Base-by-base conservation (phyloP, 805 yeast species). In the Saccharomycopsis fodiens region DNA sequence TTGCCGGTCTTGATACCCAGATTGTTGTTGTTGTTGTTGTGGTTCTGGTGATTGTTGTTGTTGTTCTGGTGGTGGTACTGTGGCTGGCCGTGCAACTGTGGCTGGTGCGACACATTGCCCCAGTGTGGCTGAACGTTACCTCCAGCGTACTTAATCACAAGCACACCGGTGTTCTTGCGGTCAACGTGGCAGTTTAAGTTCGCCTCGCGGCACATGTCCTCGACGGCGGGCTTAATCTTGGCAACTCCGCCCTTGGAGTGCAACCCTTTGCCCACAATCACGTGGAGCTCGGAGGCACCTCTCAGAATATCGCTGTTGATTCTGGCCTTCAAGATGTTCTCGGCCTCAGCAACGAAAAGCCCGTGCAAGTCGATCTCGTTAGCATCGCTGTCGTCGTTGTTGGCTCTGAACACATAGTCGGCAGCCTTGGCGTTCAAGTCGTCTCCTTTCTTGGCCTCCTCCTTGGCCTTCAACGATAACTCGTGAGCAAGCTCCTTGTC, bases 281-380 rank as follows among this genome's bases (percentile, higher is more conserved):
- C 93, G 52, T 78, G 76, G 37, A 91, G 65, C 41, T 73, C 76
- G 2, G 73, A 62, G 45, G 74, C 67, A 27, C 72, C 64, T 20
- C 76, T 66, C 32, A 58, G 58, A 13, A 77, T 70, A 44, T 80
- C 86, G 22, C 78, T 78, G n/a, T 72, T 70, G 41, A 91, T 73
- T 47, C 97, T 72, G 50, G 74, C 77, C 54, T 82, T 85, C 53
- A 91, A 68, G 42, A 83, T 76, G 59, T 77, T 82, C 50, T 77
- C 76, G 5, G 97, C 96, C 65, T 91, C 98, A 59, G 80, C 82
- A 16, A 91, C 94, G 55, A 72, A 89, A 25, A 91, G 67, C 0
- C 98, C 98, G 62, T 91, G 98, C 44, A 91, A 69, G 65, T 91
- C 97, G 52, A 91, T 87, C 63, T 91, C 97, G 61, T 86, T 82